Evolutionary conservation across 1,284 basidiomycete genomes (phyloP).

Genomic region (Cutaneotrichosporon cavernicola): DNA sequence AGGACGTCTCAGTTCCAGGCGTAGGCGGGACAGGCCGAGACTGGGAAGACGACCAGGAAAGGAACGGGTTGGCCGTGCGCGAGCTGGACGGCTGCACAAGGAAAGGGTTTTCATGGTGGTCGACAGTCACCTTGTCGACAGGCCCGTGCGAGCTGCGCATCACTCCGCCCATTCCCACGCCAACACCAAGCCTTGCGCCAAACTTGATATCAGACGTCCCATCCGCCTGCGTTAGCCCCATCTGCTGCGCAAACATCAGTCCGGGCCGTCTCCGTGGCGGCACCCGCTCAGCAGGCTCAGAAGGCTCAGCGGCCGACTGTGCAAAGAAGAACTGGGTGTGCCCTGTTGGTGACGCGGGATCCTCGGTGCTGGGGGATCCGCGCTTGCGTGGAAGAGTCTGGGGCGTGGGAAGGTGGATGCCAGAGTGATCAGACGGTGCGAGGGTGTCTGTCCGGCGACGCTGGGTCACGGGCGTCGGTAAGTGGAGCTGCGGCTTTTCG

Average conservation of each 20-base stretch:
- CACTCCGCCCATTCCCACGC: slow-evolving; percentile 47
- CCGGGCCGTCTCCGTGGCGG: slow-evolving; percentile 39
- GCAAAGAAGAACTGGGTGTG: slow-evolving; percentile 46
- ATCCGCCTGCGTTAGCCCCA: slow-evolving; percentile 34
- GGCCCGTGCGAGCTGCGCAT: slow-evolving; percentile 26
- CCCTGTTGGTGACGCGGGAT: slow-evolving; percentile 31
- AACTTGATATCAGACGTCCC: slow-evolving; percentile 17
- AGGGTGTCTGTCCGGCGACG: slow-evolving; percentile 30
- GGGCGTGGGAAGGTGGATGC: slow-evolving; percentile 55
- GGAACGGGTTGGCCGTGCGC: background rate
- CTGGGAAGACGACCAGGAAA: background rate
- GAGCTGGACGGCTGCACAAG: slow-evolving; percentile 12
- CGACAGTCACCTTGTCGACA: slow-evolving; percentile 35
- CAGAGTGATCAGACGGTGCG: background rate
- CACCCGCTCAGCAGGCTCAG: slow-evolving; percentile 16
- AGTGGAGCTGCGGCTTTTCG: slow-evolving; percentile 23
- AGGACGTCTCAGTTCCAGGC: slow-evolving; percentile 21
- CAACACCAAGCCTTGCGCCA: slow-evolving; percentile 34
- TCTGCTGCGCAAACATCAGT: slow-evolving; percentile 47
- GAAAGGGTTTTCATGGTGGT: slow-evolving; percentile 41
- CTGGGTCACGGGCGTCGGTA: slow-evolving; percentile 45
- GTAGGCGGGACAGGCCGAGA: slow-evolving; percentile 6
- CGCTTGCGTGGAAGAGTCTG: slow-evolving; percentile 58
- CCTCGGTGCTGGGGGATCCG: background rate
- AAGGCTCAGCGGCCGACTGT: slow-evolving; percentile 6